A percentile compares a stretch with the other conserved stretches of the same genome.
phyloP scores from a whole-genome alignment of 1,284 basidiomycete genomes.

The Cutaneotrichosporon cavernicola region DNA sequence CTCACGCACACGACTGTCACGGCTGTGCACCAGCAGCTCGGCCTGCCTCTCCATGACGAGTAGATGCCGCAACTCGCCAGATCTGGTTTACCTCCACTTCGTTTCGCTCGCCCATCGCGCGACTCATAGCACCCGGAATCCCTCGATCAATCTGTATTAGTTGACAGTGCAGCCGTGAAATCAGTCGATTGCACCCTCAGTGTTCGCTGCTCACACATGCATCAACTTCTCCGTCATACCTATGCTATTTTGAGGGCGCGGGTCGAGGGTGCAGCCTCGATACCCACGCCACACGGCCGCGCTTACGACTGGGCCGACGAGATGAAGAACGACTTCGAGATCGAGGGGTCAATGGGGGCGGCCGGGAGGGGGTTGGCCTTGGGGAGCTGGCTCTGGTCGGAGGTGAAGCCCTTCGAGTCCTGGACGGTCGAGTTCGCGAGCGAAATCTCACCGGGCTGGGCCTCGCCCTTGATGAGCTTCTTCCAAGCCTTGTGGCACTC shows the following conservation, averaged over 20 bases:
- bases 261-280: not conserved
- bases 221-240: slow-evolving; percentile 5
- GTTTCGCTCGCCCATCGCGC: not conserved
- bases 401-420: slow-evolving; percentile 70
- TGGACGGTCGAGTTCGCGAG: slow-evolving; percentile 66
- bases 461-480: slow-evolving; percentile 80
- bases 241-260: slow-evolving; percentile 11
- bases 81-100: not conserved
- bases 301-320: slow-evolving; percentile 67
- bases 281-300: not conserved
- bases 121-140: no score
- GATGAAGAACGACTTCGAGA: slow-evolving; percentile 61
- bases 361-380: slow-evolving; percentile 76
- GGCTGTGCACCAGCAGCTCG: slow-evolving; percentile 44
- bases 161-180: no score
- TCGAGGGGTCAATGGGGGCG: slow-evolving; percentile 78
- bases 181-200: no score
- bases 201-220: not conserved
- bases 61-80: not conserved
- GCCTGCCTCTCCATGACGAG: slow-evolving; percentile 40
- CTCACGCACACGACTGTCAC: slow-evolving; percentile 42
- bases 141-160: no score
- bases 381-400: slow-evolving; percentile 66
- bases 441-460: slow-evolving; percentile 65
- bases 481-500: slow-evolving; percentile 99